A percentile compares a stretch with the other conserved stretches of the same genome.
Conservation (phyloP, 1,284 basidiomycete genomes). For the Ceratorhiza oryzae-sativae region DNA sequence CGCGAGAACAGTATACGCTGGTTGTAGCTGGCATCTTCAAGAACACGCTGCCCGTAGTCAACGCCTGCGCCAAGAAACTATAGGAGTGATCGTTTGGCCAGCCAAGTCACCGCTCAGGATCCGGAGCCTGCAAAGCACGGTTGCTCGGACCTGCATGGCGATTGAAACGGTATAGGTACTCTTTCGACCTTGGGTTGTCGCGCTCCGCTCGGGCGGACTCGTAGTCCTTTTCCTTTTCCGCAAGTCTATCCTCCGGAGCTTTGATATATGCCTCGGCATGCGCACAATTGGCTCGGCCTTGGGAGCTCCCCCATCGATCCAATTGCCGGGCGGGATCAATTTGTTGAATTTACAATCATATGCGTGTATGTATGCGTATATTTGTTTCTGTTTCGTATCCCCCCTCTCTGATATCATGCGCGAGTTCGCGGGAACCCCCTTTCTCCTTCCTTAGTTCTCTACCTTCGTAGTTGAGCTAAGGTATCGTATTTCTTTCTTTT, state of each 20-base stretch:
- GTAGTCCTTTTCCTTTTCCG: conserved; percentile 50
- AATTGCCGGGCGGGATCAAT: no score
- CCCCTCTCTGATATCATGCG: no score
- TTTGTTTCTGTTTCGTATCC: no score
- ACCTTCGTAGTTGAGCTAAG: no score
- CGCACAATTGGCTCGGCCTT: conserved; percentile 53
- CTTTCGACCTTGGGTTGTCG: conserved; percentile 49
- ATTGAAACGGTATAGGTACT: conserved; percentile 58
- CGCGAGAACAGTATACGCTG: conserved; percentile 70
- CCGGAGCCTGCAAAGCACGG: conserved; percentile 68
- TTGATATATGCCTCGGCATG: conserved; percentile 59
- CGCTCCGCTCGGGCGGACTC: conserved; percentile 62
- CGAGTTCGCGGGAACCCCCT: no score
- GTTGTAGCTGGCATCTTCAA: not conserved
- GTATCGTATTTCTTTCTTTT: no score
- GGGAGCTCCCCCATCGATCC: conserved; percentile 49
- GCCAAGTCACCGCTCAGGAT: conserved; percentile 66
- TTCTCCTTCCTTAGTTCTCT: no score
- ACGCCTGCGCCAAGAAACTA: not conserved
- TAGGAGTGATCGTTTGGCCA: conserved; percentile 47
- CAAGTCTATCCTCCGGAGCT: conserved; percentile 57
- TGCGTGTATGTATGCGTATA: no score
- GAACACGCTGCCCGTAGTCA: not conserved
- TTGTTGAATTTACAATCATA: no score
- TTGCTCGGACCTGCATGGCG: conserved; percentile 67